A percentile compares a stretch with the other conserved stretches of the same genome.
These are phyloP conservation scores for Amanita molliuscula DNA, from an alignment of 768 basidiomycete species.

Conservation along the genomic window DNA sequence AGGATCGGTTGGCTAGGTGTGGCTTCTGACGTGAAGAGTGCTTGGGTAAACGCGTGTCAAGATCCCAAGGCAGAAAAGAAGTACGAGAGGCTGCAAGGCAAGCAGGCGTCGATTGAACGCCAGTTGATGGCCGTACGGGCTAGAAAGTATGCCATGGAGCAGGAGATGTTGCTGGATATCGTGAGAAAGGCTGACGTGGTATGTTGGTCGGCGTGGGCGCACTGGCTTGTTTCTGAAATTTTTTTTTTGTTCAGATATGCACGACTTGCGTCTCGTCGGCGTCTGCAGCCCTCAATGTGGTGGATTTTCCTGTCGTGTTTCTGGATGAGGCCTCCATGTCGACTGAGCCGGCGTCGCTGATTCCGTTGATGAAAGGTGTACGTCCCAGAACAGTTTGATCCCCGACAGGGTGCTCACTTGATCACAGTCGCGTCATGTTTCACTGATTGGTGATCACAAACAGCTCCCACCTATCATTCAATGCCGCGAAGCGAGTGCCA, in stretches of 20 bases:
- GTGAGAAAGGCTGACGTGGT: conserved; percentile 67
- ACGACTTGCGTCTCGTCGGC: conserved; percentile 83
- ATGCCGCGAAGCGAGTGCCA: conserved; percentile 61
- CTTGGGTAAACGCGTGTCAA: conserved; percentile 5
- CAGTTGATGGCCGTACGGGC: conserved; percentile 20
- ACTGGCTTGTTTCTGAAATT: not conserved
- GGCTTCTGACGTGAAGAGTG: conserved; percentile 10
- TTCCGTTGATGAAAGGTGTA: conserved; percentile 92
- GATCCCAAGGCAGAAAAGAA: conserved; percentile 12
- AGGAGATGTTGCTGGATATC: conserved; percentile 55
- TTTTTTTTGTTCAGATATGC: conserved; percentile 46
- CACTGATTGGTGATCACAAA: conserved; percentile 95
- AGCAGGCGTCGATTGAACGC: conserved; percentile 17
- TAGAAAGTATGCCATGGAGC: conserved; percentile 44
- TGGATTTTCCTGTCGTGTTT: conserved; percentile 90
- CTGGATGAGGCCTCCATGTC: conserved; percentile 96
- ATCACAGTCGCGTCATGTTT: conserved; percentile 65
- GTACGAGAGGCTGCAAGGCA: conserved; percentile 22
- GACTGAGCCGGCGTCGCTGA: conserved; percentile 84
- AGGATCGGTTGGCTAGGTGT: conserved; percentile 11
- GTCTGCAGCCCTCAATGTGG: conserved; percentile 48
- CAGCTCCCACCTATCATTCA: conserved; percentile 86
- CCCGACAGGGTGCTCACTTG: not conserved
- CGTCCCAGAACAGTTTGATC: conserved; percentile 21
- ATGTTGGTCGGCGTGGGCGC: conserved; percentile 23